Conservation (phyloP, 2,329 filamentous ascomycete species). For the Paecilomyces dactylethromorphus region DNA sequence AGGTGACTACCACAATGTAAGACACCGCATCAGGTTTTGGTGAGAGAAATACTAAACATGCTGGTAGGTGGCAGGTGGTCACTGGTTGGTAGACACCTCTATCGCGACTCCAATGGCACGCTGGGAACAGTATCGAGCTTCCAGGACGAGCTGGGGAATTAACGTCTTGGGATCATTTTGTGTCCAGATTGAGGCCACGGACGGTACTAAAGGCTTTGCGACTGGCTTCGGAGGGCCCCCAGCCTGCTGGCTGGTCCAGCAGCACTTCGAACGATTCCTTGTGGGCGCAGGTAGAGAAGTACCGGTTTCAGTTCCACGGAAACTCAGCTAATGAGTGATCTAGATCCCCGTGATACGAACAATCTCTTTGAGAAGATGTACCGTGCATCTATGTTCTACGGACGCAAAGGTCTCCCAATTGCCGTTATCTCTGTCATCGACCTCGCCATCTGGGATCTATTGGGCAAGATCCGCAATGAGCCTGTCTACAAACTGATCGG, state of each 20-base stretch:
- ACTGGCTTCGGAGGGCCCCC: constrained; percentile 92
- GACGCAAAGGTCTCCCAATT: constrained; percentile 81
- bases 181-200: constrained; percentile 78
- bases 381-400: constrained; percentile 91
- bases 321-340: constrained; percentile 6
- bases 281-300: constrained; percentile 59
- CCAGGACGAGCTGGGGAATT: constrained; percentile 89
- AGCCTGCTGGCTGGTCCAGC: constrained; percentile 86
- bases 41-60: background rate
- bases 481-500: constrained; percentile 93
- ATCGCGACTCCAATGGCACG: constrained; percentile 89
- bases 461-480: constrained; percentile 86
- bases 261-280: constrained; percentile 90
- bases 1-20: constrained; percentile 78
- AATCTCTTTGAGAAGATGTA: constrained; percentile 96
- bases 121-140: constrained; percentile 82
- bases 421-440: constrained; percentile 94
- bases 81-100: constrained; percentile 83
- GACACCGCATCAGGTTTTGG: constrained; percentile 23
- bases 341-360: constrained; percentile 84
- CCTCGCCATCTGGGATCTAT: constrained; percentile 83
- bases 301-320: background rate
- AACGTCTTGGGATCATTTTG: constrained; percentile 91
- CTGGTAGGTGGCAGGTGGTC: constrained; percentile 39
- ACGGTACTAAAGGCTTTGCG: constrained; percentile 90